Percentiles rank a stretch among this genome's conserved stretches.
Conservation (phyloP, 129 eudicot species). For the Centaurea solstitialis region DNA sequence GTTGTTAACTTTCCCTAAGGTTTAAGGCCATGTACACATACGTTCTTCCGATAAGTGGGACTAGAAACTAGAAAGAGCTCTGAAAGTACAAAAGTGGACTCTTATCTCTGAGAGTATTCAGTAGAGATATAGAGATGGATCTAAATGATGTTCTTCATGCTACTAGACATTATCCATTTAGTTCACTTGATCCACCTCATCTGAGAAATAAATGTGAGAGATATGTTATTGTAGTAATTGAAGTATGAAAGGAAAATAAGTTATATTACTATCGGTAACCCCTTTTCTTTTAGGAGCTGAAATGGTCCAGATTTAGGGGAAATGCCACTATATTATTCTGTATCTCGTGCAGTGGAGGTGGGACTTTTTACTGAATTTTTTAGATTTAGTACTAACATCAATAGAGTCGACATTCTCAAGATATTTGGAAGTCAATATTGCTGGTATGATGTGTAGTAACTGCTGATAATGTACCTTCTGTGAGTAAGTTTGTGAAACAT, state of each 20-base stretch:
- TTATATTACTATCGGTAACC: background rate
- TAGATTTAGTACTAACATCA: background rate
- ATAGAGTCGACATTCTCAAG: conserved; percentile 45
- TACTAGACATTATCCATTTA: no score
- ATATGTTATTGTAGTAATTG: no score
- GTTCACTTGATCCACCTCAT: no score
- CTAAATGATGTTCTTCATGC: background rate
- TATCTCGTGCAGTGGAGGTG: background rate
- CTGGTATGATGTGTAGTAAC: conserved; percentile 30
- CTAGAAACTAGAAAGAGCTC: background rate
- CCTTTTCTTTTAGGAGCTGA: background rate
- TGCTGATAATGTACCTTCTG: conserved; percentile 35
- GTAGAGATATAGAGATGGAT: background rate
- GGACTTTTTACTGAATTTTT: background rate
- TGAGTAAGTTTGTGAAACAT: conserved; percentile 15
- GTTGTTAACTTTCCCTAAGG: background rate
- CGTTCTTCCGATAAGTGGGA: background rate
- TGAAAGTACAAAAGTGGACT: background rate
- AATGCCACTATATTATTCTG: background rate
- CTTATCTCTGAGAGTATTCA: background rate
- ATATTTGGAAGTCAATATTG: conserved; percentile 47
- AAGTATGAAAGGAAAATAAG: no score
- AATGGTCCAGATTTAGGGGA: background rate
- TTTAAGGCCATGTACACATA: background rate
- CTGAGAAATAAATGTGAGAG: no score